Evolutionary conservation across 2,329 filamentous ascomycete species (phyloP).

Genomic region (Bipolaris zeicola): DNA sequence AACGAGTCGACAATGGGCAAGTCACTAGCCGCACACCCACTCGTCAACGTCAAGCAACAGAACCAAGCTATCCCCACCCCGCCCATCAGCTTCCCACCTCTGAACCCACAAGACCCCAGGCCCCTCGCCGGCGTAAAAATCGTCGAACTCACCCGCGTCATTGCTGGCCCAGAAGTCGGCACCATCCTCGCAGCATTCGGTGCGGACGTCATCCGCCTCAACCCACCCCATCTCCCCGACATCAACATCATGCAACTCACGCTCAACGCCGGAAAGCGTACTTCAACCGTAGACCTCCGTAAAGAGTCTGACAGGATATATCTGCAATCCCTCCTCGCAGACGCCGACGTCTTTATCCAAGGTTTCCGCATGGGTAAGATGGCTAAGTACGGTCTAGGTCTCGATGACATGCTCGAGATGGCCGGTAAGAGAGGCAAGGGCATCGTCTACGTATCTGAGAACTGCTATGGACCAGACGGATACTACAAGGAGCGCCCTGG

Average conservation of each 20-base stretch:
- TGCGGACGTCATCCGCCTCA: constrained; percentile 53
- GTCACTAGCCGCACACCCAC: constrained; percentile 49
- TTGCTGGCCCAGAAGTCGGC: constrained; percentile 50
- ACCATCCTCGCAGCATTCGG: constrained; percentile 48
- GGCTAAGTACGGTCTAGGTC: constrained; percentile 50
- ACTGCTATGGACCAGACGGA: constrained; percentile 58
- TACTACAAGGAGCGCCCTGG: constrained; percentile 54
- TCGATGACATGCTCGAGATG: constrained; percentile 50
- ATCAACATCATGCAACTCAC: constrained; percentile 26
- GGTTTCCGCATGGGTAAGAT: constrained; percentile 58
- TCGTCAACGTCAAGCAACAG: constrained; percentile 49
- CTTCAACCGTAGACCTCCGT: constrained; percentile 52
- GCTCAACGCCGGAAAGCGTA: constrained; percentile 51
- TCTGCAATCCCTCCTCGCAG: constrained; percentile 49
- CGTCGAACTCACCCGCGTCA: constrained; percentile 47
- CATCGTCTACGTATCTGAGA: constrained; percentile 57
- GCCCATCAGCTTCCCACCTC: constrained; percentile 31
- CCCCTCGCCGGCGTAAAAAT: constrained; percentile 51
- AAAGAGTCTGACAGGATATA: constrained; percentile 27
- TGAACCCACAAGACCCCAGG: constrained; percentile 19
- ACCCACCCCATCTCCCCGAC: constrained; percentile 2
- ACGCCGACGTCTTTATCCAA: constrained; percentile 59
- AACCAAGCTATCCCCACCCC: constrained; percentile 2
- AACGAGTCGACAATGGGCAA: constrained; percentile 53
- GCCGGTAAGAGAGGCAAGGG: constrained; percentile 51